Evolutionary conservation across 345 rosid genomes (phyloP).

Genomic region (Eucalyptus caleyi): DNA sequence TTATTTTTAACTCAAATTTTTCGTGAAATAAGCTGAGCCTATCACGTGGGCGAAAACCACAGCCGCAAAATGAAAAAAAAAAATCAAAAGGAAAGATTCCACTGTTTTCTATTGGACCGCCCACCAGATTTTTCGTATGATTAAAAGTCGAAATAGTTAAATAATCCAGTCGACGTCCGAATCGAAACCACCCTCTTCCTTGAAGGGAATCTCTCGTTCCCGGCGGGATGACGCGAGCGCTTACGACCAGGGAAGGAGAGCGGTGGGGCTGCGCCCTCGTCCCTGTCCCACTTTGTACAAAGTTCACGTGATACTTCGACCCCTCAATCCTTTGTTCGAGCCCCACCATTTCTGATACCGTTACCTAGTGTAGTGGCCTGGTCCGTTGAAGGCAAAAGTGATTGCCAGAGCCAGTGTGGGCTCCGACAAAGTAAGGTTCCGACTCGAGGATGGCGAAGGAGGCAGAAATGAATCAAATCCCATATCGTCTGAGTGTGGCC

Average conservation of each 20-base stretch:
- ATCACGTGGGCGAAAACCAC: not conserved
- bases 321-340: not conserved
- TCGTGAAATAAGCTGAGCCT: no score
- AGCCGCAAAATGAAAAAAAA: not conserved
- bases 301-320: not conserved
- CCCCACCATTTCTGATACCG: not conserved
- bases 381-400: no score
- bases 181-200: not conserved
- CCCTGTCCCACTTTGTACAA: not conserved
- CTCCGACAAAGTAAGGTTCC: no score
- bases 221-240: not conserved
- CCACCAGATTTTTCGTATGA: not conserved
- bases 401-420: no score
- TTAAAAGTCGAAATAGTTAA: not conserved
- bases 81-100: not conserved
- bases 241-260: not conserved
- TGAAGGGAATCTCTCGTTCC: not conserved
- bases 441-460: no score
- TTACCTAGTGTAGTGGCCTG: no score
- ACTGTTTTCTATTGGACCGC: not conserved
- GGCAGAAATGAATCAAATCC: no score
- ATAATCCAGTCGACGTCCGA: not conserved
- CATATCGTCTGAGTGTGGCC: fast-evolving
- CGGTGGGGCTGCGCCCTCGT: not conserved
- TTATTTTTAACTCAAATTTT: not conserved